A percentile compares a stretch with the other conserved stretches of the same genome.
Conservation (phyloP, 2,329 filamentous ascomycete species). For the Byssoonygena ceratinophila region DNA sequence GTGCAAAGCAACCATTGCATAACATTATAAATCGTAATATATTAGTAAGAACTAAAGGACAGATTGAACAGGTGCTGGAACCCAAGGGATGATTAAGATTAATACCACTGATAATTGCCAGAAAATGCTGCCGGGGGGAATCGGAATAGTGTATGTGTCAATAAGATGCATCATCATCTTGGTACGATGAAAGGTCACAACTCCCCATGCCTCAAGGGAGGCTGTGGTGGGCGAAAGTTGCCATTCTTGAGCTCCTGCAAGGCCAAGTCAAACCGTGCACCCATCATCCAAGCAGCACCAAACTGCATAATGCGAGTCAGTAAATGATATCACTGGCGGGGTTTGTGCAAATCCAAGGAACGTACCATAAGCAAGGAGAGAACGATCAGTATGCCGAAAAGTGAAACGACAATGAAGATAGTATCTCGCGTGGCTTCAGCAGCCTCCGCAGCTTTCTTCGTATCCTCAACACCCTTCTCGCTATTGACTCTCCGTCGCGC, state of each 20-base stretch:
- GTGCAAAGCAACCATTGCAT: background rate
- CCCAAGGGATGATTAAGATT: slow-evolving; percentile 11
- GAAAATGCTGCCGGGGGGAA: slow-evolving; percentile 13
- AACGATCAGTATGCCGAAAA: slow-evolving; percentile 59
- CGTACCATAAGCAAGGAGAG: slow-evolving; percentile 73
- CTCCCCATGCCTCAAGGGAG: slow-evolving; percentile 32
- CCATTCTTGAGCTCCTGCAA: slow-evolving; percentile 45
- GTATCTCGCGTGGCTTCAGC: slow-evolving; percentile 44
- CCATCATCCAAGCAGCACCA: slow-evolving; percentile 64
- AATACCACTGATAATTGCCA: slow-evolving; percentile 4
- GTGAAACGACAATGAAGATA: slow-evolving; percentile 32
- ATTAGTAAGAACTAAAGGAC: slow-evolving; percentile 3
- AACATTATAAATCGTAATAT: slow-evolving; percentile 7
- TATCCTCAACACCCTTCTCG: slow-evolving; percentile 47
- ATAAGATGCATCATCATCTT: slow-evolving; percentile 20
- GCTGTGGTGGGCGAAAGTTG: slow-evolving; percentile 35
- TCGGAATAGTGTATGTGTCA: background rate
- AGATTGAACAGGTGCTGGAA: background rate
- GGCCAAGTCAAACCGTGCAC: slow-evolving; percentile 69
- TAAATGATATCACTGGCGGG: slow-evolving; percentile 1
- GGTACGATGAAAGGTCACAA: slow-evolving; percentile 25
- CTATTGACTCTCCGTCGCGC: slow-evolving; percentile 37
- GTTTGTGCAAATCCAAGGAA: slow-evolving; percentile 16
- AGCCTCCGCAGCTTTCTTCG: slow-evolving; percentile 39
- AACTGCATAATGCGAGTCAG: slow-evolving; percentile 44